Evolutionary conservation across 1,284 basidiomycete genomes (phyloP).

Genomic region (Trichosporon ovoides): DNA sequence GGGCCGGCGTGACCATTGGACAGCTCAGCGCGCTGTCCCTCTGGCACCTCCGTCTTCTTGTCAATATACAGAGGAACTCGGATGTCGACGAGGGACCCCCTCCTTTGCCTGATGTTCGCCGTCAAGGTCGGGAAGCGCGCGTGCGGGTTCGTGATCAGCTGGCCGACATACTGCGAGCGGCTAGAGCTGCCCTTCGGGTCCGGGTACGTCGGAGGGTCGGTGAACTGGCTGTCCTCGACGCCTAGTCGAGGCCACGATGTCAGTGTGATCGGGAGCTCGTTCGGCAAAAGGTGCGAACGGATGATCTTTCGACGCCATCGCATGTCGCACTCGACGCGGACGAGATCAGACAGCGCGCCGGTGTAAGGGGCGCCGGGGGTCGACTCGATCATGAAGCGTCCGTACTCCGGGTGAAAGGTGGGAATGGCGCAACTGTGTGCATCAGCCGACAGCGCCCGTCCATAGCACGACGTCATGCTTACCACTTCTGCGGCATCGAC

Average conservation of each 20-base stretch:
- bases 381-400: slow-evolving; percentile 96
- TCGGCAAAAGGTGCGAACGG: slow-evolving; percentile 70
- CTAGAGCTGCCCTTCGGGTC: slow-evolving; percentile 67
- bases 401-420: slow-evolving; percentile 98
- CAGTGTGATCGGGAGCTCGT: slow-evolving; percentile 87
- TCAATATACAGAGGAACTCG: slow-evolving; percentile 93
- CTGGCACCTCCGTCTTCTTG: slow-evolving; percentile 57
- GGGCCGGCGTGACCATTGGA: slow-evolving; percentile 30
- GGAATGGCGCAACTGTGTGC: slow-evolving; percentile 64
- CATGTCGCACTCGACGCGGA: slow-evolving; percentile 93
- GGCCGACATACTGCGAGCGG: slow-evolving; percentile 84
- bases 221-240: slow-evolving; percentile 72
- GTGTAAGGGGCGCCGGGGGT: slow-evolving; percentile 94
- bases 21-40: slow-evolving; percentile 22
- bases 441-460: neutral
- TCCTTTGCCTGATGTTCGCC: slow-evolving; percentile 83
- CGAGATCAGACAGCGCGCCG: slow-evolving; percentile 73
- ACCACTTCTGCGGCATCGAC: slow-evolving; percentile 3
- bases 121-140: slow-evolving; percentile 89
- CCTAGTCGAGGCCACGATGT: slow-evolving; percentile 95
- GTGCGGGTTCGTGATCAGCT: slow-evolving; percentile 95
- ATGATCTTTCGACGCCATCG: slow-evolving; percentile 80
- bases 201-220: slow-evolving; percentile 79
- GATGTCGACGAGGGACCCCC: slow-evolving; percentile 91
- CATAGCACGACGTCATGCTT: neutral